Conservation (phyloP, 225 moss, liverwort and hornwort species). For the Climacium dendroides region DNA sequence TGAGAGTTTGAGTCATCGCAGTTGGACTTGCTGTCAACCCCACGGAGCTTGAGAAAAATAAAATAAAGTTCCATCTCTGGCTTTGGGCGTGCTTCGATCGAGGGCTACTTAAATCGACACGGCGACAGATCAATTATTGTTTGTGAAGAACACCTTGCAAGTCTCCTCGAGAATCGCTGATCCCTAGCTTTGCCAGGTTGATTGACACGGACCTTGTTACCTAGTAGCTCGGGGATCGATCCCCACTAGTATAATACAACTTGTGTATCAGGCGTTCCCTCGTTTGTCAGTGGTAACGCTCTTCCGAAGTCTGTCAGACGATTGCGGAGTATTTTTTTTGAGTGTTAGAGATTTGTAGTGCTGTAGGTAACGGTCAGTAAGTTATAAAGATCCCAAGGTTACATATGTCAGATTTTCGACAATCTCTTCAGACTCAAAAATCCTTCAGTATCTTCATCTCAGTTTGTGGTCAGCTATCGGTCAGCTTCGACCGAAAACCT, state of each 20-base stretch:
- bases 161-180: background rate
- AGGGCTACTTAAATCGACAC: background rate
- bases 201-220: background rate
- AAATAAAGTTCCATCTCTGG: background rate
- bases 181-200: background rate
- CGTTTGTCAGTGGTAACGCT: background rate
- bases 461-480: background rate
- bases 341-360: background rate
- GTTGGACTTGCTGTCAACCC: background rate
- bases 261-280: background rate
- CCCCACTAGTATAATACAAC: background rate
- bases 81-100: background rate
- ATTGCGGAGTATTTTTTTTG: background rate
- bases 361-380: background rate
- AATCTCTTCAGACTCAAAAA: background rate
- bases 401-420: background rate
- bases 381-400: background rate
- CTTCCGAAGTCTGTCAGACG: background rate
- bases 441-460: background rate
- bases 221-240: background rate
- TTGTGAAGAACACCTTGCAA: background rate
- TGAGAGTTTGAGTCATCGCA: background rate
- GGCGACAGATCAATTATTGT: background rate
- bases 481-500: background rate
- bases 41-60: background rate